phyloP scores from a whole-genome alignment of 31 red algal species.

The Odonthalia washingtoniensis region DNA sequence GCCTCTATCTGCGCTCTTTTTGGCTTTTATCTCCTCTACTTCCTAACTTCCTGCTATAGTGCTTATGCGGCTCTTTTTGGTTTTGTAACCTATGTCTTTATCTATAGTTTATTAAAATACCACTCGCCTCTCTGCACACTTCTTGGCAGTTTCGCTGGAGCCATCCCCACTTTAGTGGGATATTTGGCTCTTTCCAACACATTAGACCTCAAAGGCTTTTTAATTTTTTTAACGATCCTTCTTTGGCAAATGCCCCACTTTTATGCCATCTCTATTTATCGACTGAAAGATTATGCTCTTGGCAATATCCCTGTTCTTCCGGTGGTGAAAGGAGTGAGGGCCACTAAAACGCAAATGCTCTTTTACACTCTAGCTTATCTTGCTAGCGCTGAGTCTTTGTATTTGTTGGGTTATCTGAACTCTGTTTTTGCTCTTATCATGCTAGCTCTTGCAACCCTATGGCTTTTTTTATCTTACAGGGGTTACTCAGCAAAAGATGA shows the following conservation, averaged over 20 bases:
- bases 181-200: slow-evolving; percentile 2
- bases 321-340: background rate
- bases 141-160: slow-evolving; percentile 17
- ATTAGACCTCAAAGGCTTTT: background rate
- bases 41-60: background rate
- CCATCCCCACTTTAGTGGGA: slow-evolving; percentile 13
- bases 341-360: slow-evolving; percentile 18
- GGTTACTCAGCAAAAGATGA: no score
- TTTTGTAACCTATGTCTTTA: slow-evolving; percentile 12
- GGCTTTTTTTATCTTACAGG: no score
- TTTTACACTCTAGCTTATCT: slow-evolving; percentile 8
- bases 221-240: slow-evolving; percentile 14
- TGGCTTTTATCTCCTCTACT: background rate
- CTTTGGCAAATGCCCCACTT: slow-evolving; percentile 24
- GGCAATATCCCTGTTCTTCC: slow-evolving; percentile 14
- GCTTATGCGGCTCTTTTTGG: background rate
- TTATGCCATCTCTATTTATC: slow-evolving; percentile 13
- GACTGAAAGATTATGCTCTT: slow-evolving; percentile 10
- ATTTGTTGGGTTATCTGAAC: no score
- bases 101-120: slow-evolving; percentile 24
- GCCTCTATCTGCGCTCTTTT: background rate
- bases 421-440: no score
- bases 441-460: no score
- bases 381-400: no score
- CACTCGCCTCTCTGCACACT: background rate